A percentile compares a stretch with the other conserved stretches of the same genome.
Conservation (phyloP, 2,329 filamentous ascomycete species). For the Dactylellina cionopaga region DNA sequence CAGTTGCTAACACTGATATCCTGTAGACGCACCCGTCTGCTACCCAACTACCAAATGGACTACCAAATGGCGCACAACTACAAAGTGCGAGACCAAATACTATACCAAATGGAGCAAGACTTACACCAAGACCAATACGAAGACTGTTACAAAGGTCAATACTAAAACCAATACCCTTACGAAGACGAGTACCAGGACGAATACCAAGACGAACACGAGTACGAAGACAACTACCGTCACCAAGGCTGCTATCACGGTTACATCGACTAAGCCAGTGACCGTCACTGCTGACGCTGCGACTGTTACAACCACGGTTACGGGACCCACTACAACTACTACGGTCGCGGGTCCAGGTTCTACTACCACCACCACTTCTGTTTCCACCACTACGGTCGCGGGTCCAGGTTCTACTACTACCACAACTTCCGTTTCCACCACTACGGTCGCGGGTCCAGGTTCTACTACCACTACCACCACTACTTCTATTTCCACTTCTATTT, state of each 20-base stretch:
- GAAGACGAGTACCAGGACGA: background rate
- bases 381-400: background rate
- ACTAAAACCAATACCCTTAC: background rate
- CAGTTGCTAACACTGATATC: background rate
- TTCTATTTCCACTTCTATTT: background rate
- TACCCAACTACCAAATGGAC: constrained; percentile 19
- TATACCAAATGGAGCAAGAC: constrained; percentile 11
- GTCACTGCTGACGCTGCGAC: too few species aligned
- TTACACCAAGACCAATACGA: constrained; percentile 10
- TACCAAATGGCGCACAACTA: constrained; percentile 20
- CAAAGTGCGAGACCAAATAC: constrained; percentile 32
- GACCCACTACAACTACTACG: background rate
- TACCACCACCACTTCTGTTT: background rate
- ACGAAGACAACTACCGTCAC: background rate
- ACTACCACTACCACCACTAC: background rate
- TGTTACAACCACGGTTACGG: background rate
- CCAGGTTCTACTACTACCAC: background rate
- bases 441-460: background rate
- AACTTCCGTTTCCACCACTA: too few species aligned
- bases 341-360: background rate
- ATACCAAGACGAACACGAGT: background rate
- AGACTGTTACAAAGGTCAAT: constrained; percentile 6
- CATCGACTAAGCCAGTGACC: background rate
- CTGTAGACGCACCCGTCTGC: background rate
- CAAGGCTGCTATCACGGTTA: background rate